Evolutionary conservation across 192 early-diverging fungal species (phyloP), one percentile per base, ranked within the genome.

Genomic region (Rhizophagus clarus): DNA sequence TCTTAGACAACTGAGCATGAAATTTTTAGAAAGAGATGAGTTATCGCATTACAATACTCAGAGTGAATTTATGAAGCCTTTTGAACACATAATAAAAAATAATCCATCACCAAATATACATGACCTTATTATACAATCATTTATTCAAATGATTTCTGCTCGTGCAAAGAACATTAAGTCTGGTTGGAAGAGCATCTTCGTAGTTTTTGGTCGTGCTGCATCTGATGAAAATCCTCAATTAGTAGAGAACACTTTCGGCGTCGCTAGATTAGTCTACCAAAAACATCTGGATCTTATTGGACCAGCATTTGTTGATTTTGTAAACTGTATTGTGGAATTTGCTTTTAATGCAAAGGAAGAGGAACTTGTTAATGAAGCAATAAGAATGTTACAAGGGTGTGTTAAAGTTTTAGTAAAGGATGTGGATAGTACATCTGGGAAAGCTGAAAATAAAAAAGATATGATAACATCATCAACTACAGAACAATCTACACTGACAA

Each of bases 11-110:
- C 86, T 98, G 31, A 90, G 91, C 64, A 95, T 96, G 91, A 98
- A 97, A 87, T 96, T 98, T 72, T 85, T 98, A 81, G 97, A 97
- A 74, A 90, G 96, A 76, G 97, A 98, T 83, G 97, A 98, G 84
- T 83, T 98, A 76, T 92, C 93, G 9, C 94, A 98, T 82, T 98
- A 93, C 87, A 92, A 94, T 40, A 93, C 96, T 72, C 97, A 98
- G 82, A 93, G 94, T 79, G 97, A 98, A 83, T 96, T 98, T 79
- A 82, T 98, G 81, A 88, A 93, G 24, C 95, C 95, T 31, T 98
- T 97, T 84, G 95, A 96, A n/a, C 89, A 91, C 24, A 90, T 93
- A 28, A 86, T 93, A 61, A 94, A 91, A 82, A 94, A 96, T n/a
- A 93, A 93, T 75, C 88, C 91, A 11, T 88, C 92, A 3, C 89